Percentiles rank a stretch among this genome's conserved stretches.
Evolutionary conservation across 2,329 filamentous ascomycete genomes (phyloP).

Genomic region (Colletotrichum lindemuthianum): DNA sequence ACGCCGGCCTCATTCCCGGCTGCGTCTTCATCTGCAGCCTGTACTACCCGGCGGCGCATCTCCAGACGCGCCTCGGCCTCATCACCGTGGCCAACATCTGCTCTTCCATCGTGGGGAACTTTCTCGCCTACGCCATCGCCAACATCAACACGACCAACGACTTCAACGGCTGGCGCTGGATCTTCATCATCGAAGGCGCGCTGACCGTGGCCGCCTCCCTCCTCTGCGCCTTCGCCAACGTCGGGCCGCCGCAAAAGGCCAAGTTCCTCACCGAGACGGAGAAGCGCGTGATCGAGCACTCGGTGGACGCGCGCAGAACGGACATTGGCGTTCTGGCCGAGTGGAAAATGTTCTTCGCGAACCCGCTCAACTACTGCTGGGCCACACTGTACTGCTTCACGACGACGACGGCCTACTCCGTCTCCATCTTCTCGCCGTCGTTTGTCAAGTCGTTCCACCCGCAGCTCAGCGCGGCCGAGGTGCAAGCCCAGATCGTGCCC

Average conservation of each 20-base stretch:
- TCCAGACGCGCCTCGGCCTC: conserved; percentile 40
- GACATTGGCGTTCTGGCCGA: conserved; percentile 25
- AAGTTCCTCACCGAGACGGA: conserved; percentile 34
- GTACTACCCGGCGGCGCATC: conserved; percentile 39
- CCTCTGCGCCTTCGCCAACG: conserved; percentile 33
- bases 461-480: conserved; percentile 19
- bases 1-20: conserved; percentile 40
- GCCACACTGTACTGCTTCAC: conserved; percentile 35
- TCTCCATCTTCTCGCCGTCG: conserved; percentile 37
- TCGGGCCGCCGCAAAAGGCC: conserved; percentile 34
- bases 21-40: conserved; percentile 40
- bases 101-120: conserved; percentile 39
- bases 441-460: conserved; percentile 37
- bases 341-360: conserved; percentile 34
- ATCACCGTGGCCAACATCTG: conserved; percentile 40
- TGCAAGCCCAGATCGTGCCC: conserved; percentile 36
- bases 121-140: conserved; percentile 41
- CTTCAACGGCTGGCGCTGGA: conserved; percentile 42
- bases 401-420: conserved; percentile 35
- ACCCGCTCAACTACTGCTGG: conserved; percentile 38
- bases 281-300: conserved; percentile 14
- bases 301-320: conserved; percentile 16
- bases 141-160: conserved; percentile 38
- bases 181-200: conserved; percentile 49
- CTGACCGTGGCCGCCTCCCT: conserved; percentile 41